A percentile compares a stretch with the other conserved stretches of the same genome.
Evolutionary conservation across 2,329 filamentous ascomycete species (phyloP).

Genomic region (Colletotrichum somersetense): DNA sequence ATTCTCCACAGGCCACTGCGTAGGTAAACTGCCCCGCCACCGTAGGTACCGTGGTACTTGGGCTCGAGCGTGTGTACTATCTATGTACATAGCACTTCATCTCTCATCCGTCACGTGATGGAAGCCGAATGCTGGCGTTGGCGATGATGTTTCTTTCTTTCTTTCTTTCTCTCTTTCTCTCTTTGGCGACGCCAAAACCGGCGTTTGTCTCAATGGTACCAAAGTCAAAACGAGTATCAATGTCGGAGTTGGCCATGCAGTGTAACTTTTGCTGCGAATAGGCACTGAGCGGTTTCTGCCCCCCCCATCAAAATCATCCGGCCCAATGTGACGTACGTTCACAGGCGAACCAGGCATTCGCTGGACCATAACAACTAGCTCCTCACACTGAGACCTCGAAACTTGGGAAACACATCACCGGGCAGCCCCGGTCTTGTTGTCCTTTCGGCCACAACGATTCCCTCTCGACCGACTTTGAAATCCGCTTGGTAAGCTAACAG

Average conservation of each 20-base stretch:
- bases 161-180: neutral
- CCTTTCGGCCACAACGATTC: too few relatives aligned
- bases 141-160: neutral
- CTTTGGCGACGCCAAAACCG: neutral
- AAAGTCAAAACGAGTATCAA: neutral
- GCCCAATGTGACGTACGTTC: neutral
- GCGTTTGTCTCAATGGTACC: too few relatives aligned
- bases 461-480: too few relatives aligned
- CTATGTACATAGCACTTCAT: neutral
- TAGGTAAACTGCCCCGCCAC: constrained; percentile 8
- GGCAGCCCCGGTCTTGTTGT: too few relatives aligned
- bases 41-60: too few relatives aligned
- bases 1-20: neutral
- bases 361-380: neutral
- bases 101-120: constrained; percentile 1
- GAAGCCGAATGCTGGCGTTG: too few relatives aligned
- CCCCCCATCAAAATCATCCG: neutral
- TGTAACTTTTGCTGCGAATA: neutral
- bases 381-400: neutral
- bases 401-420: neutral
- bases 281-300: neutral
- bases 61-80: constrained; percentile 19
- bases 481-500: too few relatives aligned
- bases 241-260: neutral
- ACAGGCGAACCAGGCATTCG: neutral